Conservation (phyloP, 768 basidiomycete species). For the Suillus clintonianus region DNA sequence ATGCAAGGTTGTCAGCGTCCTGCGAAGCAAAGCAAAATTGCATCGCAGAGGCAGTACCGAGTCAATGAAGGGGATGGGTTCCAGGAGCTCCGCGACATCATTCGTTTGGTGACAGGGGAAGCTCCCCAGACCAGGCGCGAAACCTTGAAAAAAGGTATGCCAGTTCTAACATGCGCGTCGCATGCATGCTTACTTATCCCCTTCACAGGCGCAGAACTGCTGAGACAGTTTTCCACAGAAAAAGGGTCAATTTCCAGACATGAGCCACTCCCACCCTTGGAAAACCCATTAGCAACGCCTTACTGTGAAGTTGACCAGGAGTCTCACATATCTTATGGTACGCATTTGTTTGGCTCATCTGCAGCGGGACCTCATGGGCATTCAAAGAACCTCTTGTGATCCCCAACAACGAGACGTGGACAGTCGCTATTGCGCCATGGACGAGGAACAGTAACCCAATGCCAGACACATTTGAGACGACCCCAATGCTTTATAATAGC, state of each 20-base stretch:
- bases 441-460: background rate
- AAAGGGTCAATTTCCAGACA: background rate
- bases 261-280: background rate
- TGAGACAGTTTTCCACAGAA: slow-evolving; percentile 1
- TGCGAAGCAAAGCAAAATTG: slow-evolving; percentile 5
- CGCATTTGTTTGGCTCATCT: too few relatives aligned
- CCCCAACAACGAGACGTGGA: background rate
- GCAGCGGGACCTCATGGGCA: background rate
- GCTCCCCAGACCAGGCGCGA: slow-evolving; percentile 28
- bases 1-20: background rate
- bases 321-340: background rate
- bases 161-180: too few relatives aligned
- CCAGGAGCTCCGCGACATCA: slow-evolving; percentile 27
- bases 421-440: background rate
- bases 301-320: background rate
- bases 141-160: slow-evolving; percentile 23
- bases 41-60: slow-evolving; percentile 30
- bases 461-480: background rate
- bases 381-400: background rate
- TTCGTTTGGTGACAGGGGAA: slow-evolving; percentile 26
- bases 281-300: background rate
- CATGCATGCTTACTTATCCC: background rate
- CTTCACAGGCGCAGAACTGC: slow-evolving; percentile 2
- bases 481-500: background rate
- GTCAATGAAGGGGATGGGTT: slow-evolving; percentile 34